Percentiles rank a stretch among this genome's conserved stretches.
Conservation (phyloP, 176 grass and related monocot genomes). For the Ananas comosus region DNA sequence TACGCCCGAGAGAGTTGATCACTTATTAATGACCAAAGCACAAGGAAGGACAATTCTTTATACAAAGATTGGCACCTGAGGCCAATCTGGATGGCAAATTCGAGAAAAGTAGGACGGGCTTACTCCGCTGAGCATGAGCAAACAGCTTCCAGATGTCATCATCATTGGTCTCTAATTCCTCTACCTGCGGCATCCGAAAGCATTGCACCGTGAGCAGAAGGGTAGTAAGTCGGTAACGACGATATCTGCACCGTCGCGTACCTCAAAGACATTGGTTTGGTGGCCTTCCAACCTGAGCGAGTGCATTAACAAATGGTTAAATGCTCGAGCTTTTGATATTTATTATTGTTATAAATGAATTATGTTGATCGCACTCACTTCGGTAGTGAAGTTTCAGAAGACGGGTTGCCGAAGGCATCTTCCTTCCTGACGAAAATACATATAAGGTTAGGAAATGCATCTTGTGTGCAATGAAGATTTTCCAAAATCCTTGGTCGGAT, state of each 20-base stretch:
- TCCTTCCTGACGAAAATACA: no score
- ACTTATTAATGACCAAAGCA: no score
- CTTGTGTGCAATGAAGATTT: no score
- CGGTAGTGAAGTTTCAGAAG: not conserved
- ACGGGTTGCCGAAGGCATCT: not conserved
- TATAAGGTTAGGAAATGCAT: no score
- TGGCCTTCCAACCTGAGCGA: not conserved
- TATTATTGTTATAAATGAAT: not conserved
- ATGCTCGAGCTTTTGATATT: not conserved
- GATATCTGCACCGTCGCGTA: not conserved
- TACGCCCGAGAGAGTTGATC: no score
- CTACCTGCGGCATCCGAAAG: not conserved
- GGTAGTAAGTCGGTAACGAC: not conserved
- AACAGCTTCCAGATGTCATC: conserved; percentile 25
- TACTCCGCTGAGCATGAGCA: conserved; percentile 18
- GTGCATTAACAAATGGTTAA: not conserved
- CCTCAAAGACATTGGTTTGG: not conserved
- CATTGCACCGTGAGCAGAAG: not conserved
- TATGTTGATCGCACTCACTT: not conserved
- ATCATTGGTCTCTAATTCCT: not conserved
- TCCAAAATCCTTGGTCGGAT: no score
- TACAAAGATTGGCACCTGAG: not conserved
- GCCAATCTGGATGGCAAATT: not conserved
- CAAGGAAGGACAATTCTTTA: not conserved
- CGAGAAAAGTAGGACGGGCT: not conserved